Evolutionary conservation across 148 eudicot species (phyloP), one percentile per base, ranked within the genome.

Genomic region (Arbutus unedo): DNA sequence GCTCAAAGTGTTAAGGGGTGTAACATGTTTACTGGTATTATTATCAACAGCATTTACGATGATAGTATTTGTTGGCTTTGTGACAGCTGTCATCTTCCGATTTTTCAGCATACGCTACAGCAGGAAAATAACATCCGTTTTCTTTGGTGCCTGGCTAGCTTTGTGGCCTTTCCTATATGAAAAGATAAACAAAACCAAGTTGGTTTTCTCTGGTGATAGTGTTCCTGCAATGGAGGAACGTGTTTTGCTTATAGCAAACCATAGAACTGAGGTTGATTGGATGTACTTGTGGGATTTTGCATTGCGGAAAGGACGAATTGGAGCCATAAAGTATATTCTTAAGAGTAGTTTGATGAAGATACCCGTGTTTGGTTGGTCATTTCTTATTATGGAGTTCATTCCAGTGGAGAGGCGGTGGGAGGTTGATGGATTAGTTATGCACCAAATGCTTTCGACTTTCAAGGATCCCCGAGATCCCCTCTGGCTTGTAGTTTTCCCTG

Each of bases 221-320:
- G 90, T 94, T 84, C 94, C 92, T 66, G 74, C 81, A 23, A 84
- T 82, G 68, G 92, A 93, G 75, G 92, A 93, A 76, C 92, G 93
- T 25, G 91, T 88, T 70, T 82, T 96, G 82, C 89, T 96, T 76
- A 86, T 96, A 55, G 91, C 99, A 0, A 96, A 96, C 88, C 99
- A 96, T 85, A 89, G 97, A 83, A 96, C 99, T 10, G 99, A 94
- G 80, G 98, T 96, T 78, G 99, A 94, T 79, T 96, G 99, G 98
- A 93, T 94, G 99, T 96, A 94, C 85, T 85, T 96, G 84, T 96
- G 99, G 98, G 95, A 96, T 85, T 87, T 96, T 82, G 99, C 97
- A 67, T 82, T 96, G 88, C 90, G 99, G 50, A 94, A 94, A 83
- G 93, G 93, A 49, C 84, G 85, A 74, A 78, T 91, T 50, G 97